phyloP scores from a whole-genome alignment of 108 stramenopile species.

The Nitzschia sp. region DNA sequence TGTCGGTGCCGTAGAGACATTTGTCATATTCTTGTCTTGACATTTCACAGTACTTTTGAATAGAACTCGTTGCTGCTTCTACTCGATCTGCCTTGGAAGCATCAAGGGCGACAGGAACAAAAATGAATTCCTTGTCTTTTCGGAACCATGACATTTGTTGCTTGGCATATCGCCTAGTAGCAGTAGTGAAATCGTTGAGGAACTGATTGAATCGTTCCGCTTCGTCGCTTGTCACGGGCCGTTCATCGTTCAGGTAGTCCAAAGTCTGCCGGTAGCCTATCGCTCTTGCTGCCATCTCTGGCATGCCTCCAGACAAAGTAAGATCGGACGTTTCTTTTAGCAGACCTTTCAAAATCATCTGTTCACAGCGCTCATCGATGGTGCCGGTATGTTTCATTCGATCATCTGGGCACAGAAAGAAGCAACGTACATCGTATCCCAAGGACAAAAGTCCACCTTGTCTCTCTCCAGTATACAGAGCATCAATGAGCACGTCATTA shows the following conservation, averaged over 20 bases:
- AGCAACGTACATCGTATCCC: constrained; percentile 93
- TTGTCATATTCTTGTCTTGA: constrained; percentile 58
- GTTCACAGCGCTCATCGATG: constrained; percentile 91
- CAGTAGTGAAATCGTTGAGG: constrained; percentile 81
- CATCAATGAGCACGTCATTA: constrained; percentile 28
- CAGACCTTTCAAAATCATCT: constrained; percentile 87
- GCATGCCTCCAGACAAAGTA: constrained; percentile 56
- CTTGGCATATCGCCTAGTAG: constrained; percentile 90
- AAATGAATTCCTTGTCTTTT: constrained; percentile 73
- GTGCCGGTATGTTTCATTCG: constrained; percentile 81
- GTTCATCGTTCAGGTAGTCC: constrained; percentile 73
- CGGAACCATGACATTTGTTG: constrained; percentile 97
- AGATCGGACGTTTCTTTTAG: constrained; percentile 77
- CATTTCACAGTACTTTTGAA: constrained; percentile 54
- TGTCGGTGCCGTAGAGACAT: constrained; percentile 33
- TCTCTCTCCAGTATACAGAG: constrained; percentile 77
- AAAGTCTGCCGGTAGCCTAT: constrained; percentile 97
- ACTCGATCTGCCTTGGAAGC: constrained; percentile 46
- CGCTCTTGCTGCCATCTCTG: constrained; percentile 80
- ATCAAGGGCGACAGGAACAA: constrained; percentile 69
- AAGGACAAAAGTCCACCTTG: constrained; percentile 48
- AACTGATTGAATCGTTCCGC: constrained; percentile 69
- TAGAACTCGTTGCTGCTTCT: constrained; percentile 38
- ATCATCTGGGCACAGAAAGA: constrained; percentile 92
- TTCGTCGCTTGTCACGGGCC: constrained; percentile 35